phyloP scores from a whole-genome alignment of 2,329 filamentous ascomycete genomes.

The Epichloe bromicola region DNA sequence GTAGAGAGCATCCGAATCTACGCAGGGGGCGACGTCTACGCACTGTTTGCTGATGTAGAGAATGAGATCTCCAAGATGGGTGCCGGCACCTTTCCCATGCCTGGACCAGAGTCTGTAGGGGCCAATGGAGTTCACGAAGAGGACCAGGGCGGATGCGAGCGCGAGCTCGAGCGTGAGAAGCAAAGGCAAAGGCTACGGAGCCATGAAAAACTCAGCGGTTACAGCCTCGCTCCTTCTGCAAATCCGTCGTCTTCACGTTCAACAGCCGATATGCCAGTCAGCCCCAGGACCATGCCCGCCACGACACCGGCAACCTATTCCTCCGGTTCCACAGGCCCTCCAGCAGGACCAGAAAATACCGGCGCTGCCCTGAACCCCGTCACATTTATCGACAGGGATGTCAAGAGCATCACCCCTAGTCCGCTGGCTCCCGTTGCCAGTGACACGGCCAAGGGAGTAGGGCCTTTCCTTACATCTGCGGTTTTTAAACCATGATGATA shows the following conservation, averaged over 20 bases:
- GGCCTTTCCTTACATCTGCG: constrained; percentile 34
- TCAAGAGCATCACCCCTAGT: neutral
- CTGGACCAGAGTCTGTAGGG: neutral
- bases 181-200: constrained; percentile 38
- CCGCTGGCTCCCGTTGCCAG: neutral
- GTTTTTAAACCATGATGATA: constrained; percentile 31
- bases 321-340: constrained; percentile 23
- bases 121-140: neutral
- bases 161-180: constrained; percentile 15
- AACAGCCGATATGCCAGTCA: constrained; percentile 6
- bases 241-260: constrained; percentile 6
- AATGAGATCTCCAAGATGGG: constrained; percentile 26
- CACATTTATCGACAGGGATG: neutral
- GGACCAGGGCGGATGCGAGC: neutral
- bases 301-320: constrained; percentile 2
- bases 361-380: neutral
- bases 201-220: constrained; percentile 34
- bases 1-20: constrained; percentile 57
- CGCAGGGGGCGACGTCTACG: constrained; percentile 53
- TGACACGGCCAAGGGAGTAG: constrained; percentile 10
- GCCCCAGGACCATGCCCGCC: neutral
- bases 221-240: constrained; percentile 10
- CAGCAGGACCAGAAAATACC: neutral
- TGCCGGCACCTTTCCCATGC: constrained; percentile 6
- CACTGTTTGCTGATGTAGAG: constrained; percentile 54